Conservation (phyloP, 371 early-diverging fungal genomes). For the Mucor circinelloides region DNA sequence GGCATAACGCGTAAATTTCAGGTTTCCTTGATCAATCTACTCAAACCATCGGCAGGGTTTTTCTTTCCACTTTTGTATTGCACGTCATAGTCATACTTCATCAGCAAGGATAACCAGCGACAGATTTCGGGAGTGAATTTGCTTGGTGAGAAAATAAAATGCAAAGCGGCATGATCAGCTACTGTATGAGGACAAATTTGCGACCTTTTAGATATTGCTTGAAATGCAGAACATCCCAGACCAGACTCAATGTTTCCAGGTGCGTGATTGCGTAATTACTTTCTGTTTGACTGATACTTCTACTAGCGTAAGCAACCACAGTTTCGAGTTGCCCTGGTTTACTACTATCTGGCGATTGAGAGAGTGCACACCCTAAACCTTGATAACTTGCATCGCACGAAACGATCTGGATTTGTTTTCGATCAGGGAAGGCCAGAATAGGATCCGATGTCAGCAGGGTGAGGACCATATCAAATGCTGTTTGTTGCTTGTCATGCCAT, state of each 20-base stretch:
- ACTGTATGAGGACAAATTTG: conserved; percentile 24
- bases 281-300: conserved; percentile 9
- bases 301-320: conserved; percentile 26
- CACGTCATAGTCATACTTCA: neutral
- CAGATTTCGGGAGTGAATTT: neutral
- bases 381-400: conserved; percentile 33
- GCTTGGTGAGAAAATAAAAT: neutral
- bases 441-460: conserved; percentile 5
- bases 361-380: conserved; percentile 39
- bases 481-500: conserved; percentile 24
- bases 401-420: conserved; percentile 26
- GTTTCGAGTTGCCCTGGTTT: conserved; percentile 17
- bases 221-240: conserved; percentile 36
- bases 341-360: conserved; percentile 36
- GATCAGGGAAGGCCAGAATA: conserved; percentile 31
- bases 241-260: conserved; percentile 21
- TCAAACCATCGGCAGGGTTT: neutral
- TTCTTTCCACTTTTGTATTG: neutral
- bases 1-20: no score
- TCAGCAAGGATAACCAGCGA: neutral
- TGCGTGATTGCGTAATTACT: conserved; percentile 6
- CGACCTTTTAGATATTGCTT: conserved; percentile 34
- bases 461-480: conserved; percentile 25
- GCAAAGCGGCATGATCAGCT: conserved; percentile 34
- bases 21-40: neutral